These are phyloP conservation scores for Mycena capillaripes DNA, from an alignment of 768 basidiomycete genomes.

Conservation along the genomic window DNA sequence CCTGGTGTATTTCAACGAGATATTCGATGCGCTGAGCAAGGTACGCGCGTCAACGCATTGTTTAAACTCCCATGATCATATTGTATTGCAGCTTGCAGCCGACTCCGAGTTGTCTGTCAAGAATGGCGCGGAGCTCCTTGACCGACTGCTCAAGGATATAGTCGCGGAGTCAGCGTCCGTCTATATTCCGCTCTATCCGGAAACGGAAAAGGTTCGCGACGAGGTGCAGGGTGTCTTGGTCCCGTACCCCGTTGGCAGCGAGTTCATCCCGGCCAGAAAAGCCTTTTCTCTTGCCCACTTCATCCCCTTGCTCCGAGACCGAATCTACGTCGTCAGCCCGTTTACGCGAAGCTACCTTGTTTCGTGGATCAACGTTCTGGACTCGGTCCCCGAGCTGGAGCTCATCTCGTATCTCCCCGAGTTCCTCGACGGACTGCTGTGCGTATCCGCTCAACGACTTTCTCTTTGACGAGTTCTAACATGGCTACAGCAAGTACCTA, in stretches of 20 bases:
- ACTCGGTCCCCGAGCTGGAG: constrained; percentile 97
- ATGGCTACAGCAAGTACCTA: constrained; percentile 83
- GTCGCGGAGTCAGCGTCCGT: constrained; percentile 97
- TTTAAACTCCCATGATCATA: constrained; percentile 15
- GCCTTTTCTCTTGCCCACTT: constrained; percentile 96
- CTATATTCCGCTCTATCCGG: constrained; percentile 90
- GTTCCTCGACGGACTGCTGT: constrained; percentile 95
- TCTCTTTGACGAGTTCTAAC: constrained; percentile 6
- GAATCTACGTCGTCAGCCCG: constrained; percentile 95
- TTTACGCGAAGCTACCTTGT: constrained; percentile 97
- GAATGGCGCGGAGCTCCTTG: constrained; percentile 97
- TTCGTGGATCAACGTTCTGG: constrained; percentile 95
- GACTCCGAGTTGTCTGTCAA: constrained; percentile 97
- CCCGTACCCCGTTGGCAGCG: constrained; percentile 68
- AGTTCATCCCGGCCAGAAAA: constrained; percentile 63
- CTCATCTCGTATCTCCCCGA: constrained; percentile 95
- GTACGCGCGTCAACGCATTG: constrained; percentile 56
- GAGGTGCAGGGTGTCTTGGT: constrained; percentile 74
- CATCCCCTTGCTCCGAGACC: constrained; percentile 92
- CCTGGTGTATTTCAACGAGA: constrained; percentile 96
- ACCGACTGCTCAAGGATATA: constrained; percentile 97
- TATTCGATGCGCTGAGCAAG: constrained; percentile 98
- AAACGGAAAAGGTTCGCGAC: constrained; percentile 78
- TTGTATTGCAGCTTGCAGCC: constrained; percentile 90
- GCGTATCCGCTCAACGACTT: constrained; percentile 47